Base-by-base conservation (phyloP, 1,284 basidiomycete species). In the Ustilago bromivora region DNA sequence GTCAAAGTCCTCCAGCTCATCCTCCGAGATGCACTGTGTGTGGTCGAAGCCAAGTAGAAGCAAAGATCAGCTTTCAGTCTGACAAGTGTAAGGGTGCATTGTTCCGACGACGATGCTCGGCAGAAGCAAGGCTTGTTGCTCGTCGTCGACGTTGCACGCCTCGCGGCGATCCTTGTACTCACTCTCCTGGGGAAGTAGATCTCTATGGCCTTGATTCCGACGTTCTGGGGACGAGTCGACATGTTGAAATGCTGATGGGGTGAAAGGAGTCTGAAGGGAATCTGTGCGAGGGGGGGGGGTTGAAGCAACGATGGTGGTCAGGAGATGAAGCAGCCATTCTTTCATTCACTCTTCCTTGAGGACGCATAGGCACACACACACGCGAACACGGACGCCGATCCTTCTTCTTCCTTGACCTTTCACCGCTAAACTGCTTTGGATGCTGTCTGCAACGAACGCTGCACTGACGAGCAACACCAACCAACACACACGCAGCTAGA, bases 101-200 rank as follows among this genome's bases (percentile, higher is more conserved):
- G 10, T 51, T 7, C 3, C 49, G 23, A 51, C 49, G 49, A 19
- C 49, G 49, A 8, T 32, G 28, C 12, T 51, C 7, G 43, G 60
- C 19, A 13, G 32, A 11, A 52, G 49, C 52, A 19, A 19, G 15
- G 17, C 9, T 36, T 54, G 52, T 36, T 10, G 56, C 28, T 57
- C 41, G 28, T 57, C 55, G 19, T 31, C 55, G 38, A 41, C 43
- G 43, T 7, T 9, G n/a, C 43, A n/a, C 43, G 17, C 43, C n/a
- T 19, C 8, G 53, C 9, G 15, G n/a, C 13, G 5, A 49, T 5
- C 13, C 6, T 35, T 5, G 13, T 31, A 89, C 92, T 81, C 83
- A 95, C 94, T 79, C 94, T 90, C 87, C 91, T 92, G 71, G 95
- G 95, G 88, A 97, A 95, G 89, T 96, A 96, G 88, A 94, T 91